Base-by-base conservation (phyloP, 805 yeast species). In the Blastobotrys parvus region DNA sequence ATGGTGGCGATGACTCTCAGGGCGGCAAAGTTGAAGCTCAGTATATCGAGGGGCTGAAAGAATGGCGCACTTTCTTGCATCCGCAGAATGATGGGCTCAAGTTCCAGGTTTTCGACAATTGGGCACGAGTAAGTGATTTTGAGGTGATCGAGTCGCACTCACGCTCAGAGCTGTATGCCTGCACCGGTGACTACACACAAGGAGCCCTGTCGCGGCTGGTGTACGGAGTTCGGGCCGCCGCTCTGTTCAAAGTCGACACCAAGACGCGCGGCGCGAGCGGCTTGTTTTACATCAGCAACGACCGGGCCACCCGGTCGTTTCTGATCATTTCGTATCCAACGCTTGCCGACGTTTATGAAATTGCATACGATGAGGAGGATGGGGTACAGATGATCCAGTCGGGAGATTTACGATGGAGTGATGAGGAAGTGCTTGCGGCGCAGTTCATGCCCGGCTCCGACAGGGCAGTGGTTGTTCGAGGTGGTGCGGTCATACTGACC, bases 101-200 rank as follows among this genome's bases (percentile, higher is more conserved):
- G 13, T 22, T 22, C 27, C 21, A 36, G 2, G 67, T 60, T 42
- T 67, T 62, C 53, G 62, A 60, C 30, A 70, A 67, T 47, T 73
- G 78, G 78, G 63, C 76, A 0, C 77, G 78, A 0, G 41, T 72
- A 1, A 45, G 68, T 16, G 77, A 72, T 53, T 52, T 68, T 31
- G 33, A 27, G 15, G 32, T 42, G 10, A 18, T 39, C n/a, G 35
- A 17, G 11, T 13, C 29, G 13, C 18, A 25, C 18, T 10, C n/a
- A 5, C n/a, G 8, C 10, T 10, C n/a, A 22, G 31, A 21, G 18
- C 35, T 38, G 2, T 50, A 25, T 38, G 50, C 41, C n/a, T 47
- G 53, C 35, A 42, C 49, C 4, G 53, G 53, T 11, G 13, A 23
- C 15, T 29, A 40, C 21, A 18, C 37, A 11, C 22, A 39, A 3